Percentiles rank a stretch among this genome's conserved stretches.
Conservation (phyloP, 768 basidiomycete species). For the Nidularia sp. region DNA sequence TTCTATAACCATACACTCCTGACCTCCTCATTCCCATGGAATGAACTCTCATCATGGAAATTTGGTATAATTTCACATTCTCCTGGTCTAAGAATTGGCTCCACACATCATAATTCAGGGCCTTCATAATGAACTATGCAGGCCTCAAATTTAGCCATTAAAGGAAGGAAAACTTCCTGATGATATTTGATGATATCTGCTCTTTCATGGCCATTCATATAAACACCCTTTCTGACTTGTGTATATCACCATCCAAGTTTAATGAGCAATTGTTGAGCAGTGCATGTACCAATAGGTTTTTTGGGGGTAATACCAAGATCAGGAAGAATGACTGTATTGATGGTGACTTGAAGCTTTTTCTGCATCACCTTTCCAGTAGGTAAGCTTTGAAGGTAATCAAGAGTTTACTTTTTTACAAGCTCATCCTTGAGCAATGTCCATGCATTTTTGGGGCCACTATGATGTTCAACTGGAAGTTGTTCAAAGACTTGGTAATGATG, state of each 20-base stretch:
- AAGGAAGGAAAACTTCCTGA: conserved; percentile 18
- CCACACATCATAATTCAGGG: conserved; percentile 7
- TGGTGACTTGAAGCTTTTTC: conserved; percentile 7
- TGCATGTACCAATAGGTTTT: conserved; percentile 15
- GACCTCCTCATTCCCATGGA: conserved; percentile 20
- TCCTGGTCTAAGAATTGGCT: conserved; percentile 15
- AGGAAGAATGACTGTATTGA: conserved; percentile 18
- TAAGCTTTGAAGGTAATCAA: conserved; percentile 11
- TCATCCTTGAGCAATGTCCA: conserved; percentile 17
- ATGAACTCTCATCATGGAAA: conserved; percentile 26
- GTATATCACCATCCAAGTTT: conserved; percentile 19
- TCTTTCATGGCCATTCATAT: conserved; percentile 9
- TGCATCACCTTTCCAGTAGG: conserved; percentile 18
- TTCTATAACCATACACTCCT: conserved; percentile 7
- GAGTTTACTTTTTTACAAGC: conserved; percentile 7
- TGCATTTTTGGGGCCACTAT: conserved; percentile 12
- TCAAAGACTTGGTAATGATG: conserved; percentile 32
- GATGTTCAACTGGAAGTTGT: conserved; percentile 21
- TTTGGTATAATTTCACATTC: conserved; percentile 18
- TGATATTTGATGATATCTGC: conserved; percentile 28
- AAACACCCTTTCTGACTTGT: conserved; percentile 16
- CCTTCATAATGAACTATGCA: conserved; percentile 15
- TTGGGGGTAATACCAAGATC: conserved; percentile 14
- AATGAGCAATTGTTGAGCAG: conserved; percentile 28
- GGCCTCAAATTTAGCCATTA: conserved; percentile 13